Conservation (phyloP, 345 rosid genomes). For the Capsella bursapastoris region DNA sequence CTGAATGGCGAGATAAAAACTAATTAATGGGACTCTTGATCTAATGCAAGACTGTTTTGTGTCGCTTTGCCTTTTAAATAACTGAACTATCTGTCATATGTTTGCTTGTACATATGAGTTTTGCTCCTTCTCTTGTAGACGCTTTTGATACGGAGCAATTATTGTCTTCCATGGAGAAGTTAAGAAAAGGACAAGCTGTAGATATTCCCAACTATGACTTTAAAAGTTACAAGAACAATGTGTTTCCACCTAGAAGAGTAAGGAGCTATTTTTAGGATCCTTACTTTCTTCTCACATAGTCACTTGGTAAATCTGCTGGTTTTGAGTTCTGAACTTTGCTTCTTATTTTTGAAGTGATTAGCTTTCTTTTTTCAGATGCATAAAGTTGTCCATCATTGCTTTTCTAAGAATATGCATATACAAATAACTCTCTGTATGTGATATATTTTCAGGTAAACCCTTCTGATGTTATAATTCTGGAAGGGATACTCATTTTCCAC, state of each 20-base stretch:
- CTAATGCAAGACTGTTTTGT: neutral
- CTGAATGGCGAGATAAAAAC: neutral
- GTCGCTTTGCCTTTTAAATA: slow-evolving; percentile 7
- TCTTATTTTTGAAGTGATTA: neutral
- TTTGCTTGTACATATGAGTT: neutral
- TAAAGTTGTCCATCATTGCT: neutral
- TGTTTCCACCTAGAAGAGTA: slow-evolving; percentile 66
- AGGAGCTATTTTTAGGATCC: neutral
- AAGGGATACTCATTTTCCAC: slow-evolving; percentile 90
- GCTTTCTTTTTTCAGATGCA: neutral
- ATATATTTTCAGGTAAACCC: slow-evolving; percentile 64
- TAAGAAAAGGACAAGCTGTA: slow-evolving; percentile 85
- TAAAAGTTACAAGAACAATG: slow-evolving; percentile 76
- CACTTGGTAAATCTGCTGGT: neutral
- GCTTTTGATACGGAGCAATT: slow-evolving; percentile 87
- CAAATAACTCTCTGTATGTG: slow-evolving; percentile 9
- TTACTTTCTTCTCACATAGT: neutral
- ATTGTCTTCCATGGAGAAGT: slow-evolving; percentile 73
- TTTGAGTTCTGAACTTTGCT: neutral
- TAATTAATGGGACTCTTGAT: neutral
- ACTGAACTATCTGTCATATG: neutral
- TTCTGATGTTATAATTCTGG: slow-evolving; percentile 87
- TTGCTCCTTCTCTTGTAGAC: slow-evolving; percentile 54
- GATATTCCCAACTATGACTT: slow-evolving; percentile 90
- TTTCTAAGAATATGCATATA: neutral